Evolutionary conservation across 2,329 filamentous ascomycete genomes (phyloP).

Genomic region (Fusarium redolens): DNA sequence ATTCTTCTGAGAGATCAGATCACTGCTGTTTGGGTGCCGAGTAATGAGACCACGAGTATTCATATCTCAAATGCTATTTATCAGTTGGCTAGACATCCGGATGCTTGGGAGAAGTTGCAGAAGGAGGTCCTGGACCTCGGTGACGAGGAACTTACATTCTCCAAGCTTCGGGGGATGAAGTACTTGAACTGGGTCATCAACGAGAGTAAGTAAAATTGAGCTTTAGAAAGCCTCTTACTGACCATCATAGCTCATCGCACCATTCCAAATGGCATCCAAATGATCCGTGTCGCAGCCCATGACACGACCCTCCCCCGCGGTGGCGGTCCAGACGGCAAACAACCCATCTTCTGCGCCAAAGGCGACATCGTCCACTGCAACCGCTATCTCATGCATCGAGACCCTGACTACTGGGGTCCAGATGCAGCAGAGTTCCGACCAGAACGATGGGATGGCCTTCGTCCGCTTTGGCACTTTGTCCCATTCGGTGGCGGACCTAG

Average conservation of each 20-base stretch:
- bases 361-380: background rate
- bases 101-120: background rate
- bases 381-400: background rate
- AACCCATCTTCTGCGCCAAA: slow-evolving; percentile 5
- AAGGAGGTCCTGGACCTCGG: background rate
- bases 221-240: too few species aligned
- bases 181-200: background rate
- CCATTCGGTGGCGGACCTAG: background rate
- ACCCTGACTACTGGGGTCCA: background rate
- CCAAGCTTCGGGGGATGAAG: background rate
- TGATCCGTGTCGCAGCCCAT: background rate
- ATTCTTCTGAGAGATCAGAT: background rate
- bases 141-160: background rate
- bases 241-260: background rate
- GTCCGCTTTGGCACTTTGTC: background rate
- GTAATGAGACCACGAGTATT: slow-evolving; percentile 2
- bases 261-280: background rate
- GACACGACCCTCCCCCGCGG: background rate
- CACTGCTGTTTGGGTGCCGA: slow-evolving; percentile 1
- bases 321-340: background rate
- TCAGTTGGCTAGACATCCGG: background rate
- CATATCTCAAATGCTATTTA: slow-evolving; percentile 1
- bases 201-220: background rate
- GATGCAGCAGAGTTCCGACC: background rate
- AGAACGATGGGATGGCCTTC: background rate